phyloP scores from a whole-genome alignment of 2,329 filamentous ascomycete species.

The Fusarium palustre region DNA sequence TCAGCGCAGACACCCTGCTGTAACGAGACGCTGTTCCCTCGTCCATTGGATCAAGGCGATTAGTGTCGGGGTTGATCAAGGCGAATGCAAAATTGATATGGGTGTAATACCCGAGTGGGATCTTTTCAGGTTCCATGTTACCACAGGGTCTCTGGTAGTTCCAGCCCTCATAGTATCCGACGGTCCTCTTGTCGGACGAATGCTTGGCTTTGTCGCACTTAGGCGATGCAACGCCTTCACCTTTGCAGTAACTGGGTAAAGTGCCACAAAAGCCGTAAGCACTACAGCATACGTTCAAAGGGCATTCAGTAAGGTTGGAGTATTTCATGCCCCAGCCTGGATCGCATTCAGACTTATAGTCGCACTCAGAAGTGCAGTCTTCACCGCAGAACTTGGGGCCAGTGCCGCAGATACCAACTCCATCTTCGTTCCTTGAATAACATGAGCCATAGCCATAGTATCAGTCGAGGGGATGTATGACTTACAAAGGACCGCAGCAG shows the following conservation, averaged over 20 bases:
- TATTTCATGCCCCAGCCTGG: slow-evolving; percentile 47
- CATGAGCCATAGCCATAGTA: neutral
- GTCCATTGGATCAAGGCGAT: slow-evolving; percentile 31
- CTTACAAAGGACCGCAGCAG: neutral
- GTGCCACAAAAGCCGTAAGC: slow-evolving; percentile 52
- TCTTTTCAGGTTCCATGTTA: slow-evolving; percentile 28
- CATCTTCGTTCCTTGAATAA: rapidly evolving
- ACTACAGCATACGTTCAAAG: slow-evolving; percentile 54
- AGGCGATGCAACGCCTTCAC: neutral
- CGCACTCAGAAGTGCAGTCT: slow-evolving; percentile 41
- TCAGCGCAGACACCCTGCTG: slow-evolving; percentile 26
- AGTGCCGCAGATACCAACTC: neutral
- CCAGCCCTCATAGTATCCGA: slow-evolving; percentile 52
- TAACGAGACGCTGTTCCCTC: neutral
- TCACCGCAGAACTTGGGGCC: neutral
- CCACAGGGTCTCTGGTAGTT: slow-evolving; percentile 35
- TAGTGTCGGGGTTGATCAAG: slow-evolving; percentile 48
- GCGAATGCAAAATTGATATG: slow-evolving; percentile 54
- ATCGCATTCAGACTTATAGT: slow-evolving; percentile 47
- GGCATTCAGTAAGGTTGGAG: slow-evolving; percentile 39
- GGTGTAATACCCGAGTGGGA: slow-evolving; percentile 44
- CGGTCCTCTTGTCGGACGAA: slow-evolving; percentile 3
- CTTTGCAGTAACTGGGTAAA: neutral
- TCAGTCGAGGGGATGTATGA: neutral
- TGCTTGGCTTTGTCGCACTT: slow-evolving; percentile 5